Conservation (phyloP, 805 yeast species). For the Candida nonsorbophila region DNA sequence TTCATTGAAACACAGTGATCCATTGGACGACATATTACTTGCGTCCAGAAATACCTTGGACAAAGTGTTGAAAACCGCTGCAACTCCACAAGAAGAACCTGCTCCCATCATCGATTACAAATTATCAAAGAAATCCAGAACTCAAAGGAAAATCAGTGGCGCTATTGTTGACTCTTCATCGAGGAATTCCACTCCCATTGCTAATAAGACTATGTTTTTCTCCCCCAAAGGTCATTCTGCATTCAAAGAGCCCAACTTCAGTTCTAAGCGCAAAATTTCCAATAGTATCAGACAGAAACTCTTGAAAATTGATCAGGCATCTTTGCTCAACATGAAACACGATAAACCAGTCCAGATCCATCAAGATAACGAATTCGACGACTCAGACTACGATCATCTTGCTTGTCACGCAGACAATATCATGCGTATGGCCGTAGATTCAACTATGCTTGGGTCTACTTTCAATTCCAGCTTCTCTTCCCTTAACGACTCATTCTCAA, state of each 20-base stretch:
- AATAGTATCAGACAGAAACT: constrained; percentile 9
- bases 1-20: too few species aligned
- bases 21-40: too few species aligned
- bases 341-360: background rate
- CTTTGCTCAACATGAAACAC: constrained; percentile 5
- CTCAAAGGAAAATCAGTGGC: too few species aligned
- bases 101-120: too few species aligned
- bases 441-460: constrained; percentile 40
- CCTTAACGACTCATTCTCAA: constrained; percentile 22
- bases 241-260: constrained; percentile 13
- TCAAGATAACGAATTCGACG: constrained; percentile 12
- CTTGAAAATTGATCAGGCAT: constrained; percentile 11
- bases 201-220: constrained; percentile 20
- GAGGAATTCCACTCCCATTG: constrained; percentile 18
- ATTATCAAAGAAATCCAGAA: too few species aligned
- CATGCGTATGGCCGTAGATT: constrained; percentile 42
- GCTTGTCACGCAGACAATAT: constrained; percentile 45
- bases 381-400: constrained; percentile 29
- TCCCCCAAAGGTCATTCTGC: constrained; percentile 21
- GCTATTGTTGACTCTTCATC: constrained; percentile 11
- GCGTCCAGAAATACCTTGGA: too few species aligned
- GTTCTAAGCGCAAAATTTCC: constrained; percentile 9
- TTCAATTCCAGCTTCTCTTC: constrained; percentile 32
- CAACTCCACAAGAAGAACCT: too few species aligned
- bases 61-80: too few species aligned